These are phyloP conservation scores for Fusarium citri DNA, from an alignment of 2,329 filamentous ascomycete genomes.

Conservation along the genomic window DNA sequence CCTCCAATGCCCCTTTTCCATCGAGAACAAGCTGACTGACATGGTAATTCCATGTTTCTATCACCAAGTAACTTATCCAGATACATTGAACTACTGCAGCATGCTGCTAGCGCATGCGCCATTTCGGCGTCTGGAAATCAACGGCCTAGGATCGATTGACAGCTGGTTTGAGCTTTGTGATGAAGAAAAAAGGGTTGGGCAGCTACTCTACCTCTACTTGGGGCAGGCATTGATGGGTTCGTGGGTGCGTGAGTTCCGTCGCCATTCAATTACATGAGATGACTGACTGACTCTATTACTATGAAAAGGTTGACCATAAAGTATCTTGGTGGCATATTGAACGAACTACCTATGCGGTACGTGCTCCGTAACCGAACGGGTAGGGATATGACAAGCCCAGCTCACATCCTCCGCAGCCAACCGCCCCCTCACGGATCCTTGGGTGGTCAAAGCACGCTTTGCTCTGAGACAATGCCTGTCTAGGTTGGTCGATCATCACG, in stretches of 20 bases:
- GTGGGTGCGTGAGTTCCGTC: not conserved
- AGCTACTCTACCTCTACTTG: not conserved
- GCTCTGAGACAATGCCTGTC: constrained; percentile 42
- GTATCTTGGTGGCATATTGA: not conserved
- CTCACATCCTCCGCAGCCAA: constrained; percentile 41
- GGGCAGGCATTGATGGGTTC: not conserved
- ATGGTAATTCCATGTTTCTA: constrained; percentile 34
- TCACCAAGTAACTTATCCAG: constrained; percentile 24
- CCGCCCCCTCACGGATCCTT: constrained; percentile 39
- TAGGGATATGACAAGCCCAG: constrained; percentile 35
- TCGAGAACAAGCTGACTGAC: constrained; percentile 11
- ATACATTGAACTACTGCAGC: constrained; percentile 46
- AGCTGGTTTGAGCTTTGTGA: constrained; percentile 7
- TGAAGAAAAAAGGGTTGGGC: not conserved
- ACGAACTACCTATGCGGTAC: constrained; percentile 4
- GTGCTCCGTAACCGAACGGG: constrained; percentile 35
- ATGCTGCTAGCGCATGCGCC: constrained; percentile 38
- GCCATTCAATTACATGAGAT: not conserved
- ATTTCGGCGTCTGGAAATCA: constrained; percentile 32
- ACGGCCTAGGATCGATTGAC: constrained; percentile 31
- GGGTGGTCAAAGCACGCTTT: constrained; percentile 37
- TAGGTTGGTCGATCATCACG: constrained; percentile 44
- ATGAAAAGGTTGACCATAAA: not conserved
- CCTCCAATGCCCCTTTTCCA: constrained; percentile 38
- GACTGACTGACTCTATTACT: not conserved